Evolutionary conservation across 768 basidiomycete genomes (phyloP).

Genomic region (Tricholoma furcatifolium): DNA sequence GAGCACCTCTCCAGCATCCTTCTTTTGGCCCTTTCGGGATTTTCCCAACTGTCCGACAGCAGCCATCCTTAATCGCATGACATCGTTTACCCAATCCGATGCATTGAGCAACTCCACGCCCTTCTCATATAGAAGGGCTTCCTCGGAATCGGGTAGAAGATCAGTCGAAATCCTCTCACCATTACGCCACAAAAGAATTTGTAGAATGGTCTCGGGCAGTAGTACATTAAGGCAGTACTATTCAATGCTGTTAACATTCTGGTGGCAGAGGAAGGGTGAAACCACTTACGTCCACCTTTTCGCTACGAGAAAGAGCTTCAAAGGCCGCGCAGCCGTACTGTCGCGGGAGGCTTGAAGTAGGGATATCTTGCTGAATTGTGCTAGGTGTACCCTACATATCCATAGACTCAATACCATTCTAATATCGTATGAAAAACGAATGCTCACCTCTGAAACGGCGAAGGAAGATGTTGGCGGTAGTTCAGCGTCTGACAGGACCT

Average conservation of each 20-base stretch:
- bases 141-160: constrained; percentile 53
- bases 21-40: constrained; percentile 13
- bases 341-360: constrained; percentile 12
- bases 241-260: not conserved
- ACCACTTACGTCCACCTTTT: constrained; percentile 51
- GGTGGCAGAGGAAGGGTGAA: not conserved
- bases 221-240: constrained; percentile 76
- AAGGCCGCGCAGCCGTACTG: constrained; percentile 41
- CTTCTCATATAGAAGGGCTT: constrained; percentile 49
- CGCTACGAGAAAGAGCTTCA: constrained; percentile 40
- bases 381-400: constrained; percentile 6
- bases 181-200: constrained; percentile 71
- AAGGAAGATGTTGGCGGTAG: constrained; percentile 26
- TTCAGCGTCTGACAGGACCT: constrained; percentile 16
- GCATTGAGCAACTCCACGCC: constrained; percentile 48
- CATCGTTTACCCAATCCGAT: constrained; percentile 70
- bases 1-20: constrained; percentile 1
- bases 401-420: not conserved
- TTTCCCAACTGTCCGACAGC: constrained; percentile 25
- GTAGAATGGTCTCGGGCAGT: constrained; percentile 67
- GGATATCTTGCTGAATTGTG: not conserved
- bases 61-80: constrained; percentile 42
- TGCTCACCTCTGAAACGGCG: constrained; percentile 3
- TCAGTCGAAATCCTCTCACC: constrained; percentile 52
- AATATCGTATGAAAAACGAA: not conserved